These are phyloP conservation scores for Colletotrichum viniferum DNA, from an alignment of 2,329 filamentous ascomycete species.

Conservation along the genomic window DNA sequence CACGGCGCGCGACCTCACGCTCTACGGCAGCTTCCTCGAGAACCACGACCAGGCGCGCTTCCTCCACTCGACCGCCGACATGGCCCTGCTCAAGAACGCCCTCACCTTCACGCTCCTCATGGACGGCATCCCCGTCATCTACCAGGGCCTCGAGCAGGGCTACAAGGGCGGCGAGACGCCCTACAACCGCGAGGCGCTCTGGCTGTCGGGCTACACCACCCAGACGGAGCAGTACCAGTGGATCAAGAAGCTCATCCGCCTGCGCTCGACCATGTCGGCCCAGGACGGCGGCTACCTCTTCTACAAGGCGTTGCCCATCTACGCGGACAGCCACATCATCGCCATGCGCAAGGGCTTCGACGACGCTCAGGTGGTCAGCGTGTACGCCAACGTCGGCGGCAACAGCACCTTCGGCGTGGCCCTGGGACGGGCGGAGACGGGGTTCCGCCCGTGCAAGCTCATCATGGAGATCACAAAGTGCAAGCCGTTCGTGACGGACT, in stretches of 20 bases:
- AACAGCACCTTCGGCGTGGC: slow-evolving; percentile 3
- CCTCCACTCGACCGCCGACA: slow-evolving; percentile 54
- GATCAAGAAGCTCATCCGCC: slow-evolving; percentile 4
- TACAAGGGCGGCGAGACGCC: slow-evolving; percentile 52
- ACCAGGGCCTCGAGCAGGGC: slow-evolving; percentile 70
- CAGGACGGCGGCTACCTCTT: slow-evolving; percentile 12
- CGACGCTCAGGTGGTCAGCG: slow-evolving; percentile 11
- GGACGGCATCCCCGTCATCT: slow-evolving; percentile 68
- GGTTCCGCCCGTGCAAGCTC: slow-evolving; percentile 11
- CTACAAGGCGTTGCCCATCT: slow-evolving; percentile 9
- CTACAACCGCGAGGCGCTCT: slow-evolving; percentile 62
- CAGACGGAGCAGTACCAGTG: slow-evolving; percentile 48
- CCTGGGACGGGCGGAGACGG: slow-evolving; percentile 1
- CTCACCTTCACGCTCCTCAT: slow-evolving; percentile 65
- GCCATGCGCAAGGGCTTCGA: slow-evolving; percentile 20
- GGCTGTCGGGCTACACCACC: slow-evolving; percentile 56
- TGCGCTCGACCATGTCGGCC: slow-evolving; percentile 7
- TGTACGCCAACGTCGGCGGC: slow-evolving; percentile 16
- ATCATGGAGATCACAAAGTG: slow-evolving; percentile 17
- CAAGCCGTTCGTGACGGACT: slow-evolving; percentile 11
- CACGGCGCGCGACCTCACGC: slow-evolving; percentile 9
- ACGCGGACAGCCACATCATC: neutral
- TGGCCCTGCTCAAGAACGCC: slow-evolving; percentile 62
- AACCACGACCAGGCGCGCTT: slow-evolving; percentile 65
- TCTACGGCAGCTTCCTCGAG: slow-evolving; percentile 50